Conservation (phyloP, 2,329 filamentous ascomycete species). For the Mycosphaerelloides madeirae region DNA sequence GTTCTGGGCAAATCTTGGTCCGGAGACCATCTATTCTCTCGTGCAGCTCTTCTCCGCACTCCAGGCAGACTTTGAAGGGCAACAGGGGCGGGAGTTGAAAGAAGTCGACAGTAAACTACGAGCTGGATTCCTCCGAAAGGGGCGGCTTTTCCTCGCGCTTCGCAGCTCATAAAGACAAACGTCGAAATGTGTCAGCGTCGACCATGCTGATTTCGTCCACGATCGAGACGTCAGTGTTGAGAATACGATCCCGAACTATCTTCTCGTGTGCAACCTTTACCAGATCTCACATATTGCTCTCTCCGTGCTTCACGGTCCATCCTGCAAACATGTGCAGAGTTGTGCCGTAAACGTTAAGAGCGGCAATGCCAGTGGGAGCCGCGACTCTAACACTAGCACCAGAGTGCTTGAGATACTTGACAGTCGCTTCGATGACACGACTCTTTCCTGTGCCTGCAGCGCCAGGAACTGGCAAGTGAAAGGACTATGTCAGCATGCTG, state of each 20-base stretch:
- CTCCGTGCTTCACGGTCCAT: conserved; percentile 48
- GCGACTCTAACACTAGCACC: background rate
- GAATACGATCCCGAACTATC: conserved; percentile 37
- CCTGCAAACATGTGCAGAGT: conserved; percentile 45
- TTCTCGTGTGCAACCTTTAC: conserved; percentile 30
- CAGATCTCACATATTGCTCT: conserved; percentile 35
- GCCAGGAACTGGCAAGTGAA: conserved; percentile 45
- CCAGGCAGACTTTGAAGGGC: conserved; percentile 51
- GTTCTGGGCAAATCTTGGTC: conserved; percentile 29
- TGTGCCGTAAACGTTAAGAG: conserved; percentile 6
- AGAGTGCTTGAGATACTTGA: conserved; percentile 31
- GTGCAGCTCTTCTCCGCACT: conserved; percentile 37
- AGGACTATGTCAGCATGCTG: too few species aligned
- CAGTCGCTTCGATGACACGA: conserved; percentile 49
- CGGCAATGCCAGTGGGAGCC: conserved; percentile 7
- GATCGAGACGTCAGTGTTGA: conserved; percentile 51
- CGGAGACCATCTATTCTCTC: background rate
- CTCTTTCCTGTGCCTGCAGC: conserved; percentile 59
- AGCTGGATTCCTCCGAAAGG: conserved; percentile 45
- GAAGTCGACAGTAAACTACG: conserved; percentile 49
- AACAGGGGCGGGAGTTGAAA: conserved; percentile 57
- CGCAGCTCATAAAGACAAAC: conserved; percentile 43
- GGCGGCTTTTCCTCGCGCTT: background rate
- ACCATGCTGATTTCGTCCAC: conserved; percentile 68
- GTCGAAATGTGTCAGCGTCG: conserved; percentile 44